Evolutionary conservation across 768 basidiomycete species (phyloP), one percentile per base, ranked within the genome.

Genomic region (Ramaria sp.): DNA sequence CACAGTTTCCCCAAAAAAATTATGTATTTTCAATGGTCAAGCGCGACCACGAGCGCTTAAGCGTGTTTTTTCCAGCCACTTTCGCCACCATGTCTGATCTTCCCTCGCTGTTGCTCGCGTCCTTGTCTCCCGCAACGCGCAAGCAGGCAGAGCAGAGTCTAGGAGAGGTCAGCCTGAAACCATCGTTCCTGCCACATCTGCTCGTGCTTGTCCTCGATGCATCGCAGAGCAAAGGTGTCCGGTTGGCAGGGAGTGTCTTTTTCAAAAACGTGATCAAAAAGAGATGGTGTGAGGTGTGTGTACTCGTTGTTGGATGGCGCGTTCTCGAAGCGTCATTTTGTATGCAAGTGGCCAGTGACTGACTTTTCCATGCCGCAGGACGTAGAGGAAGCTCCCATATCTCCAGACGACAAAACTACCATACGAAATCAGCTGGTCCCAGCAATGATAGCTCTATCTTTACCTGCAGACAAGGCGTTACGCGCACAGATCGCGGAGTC

Each of bases 401-500:
- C 78, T 2, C 77, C 81, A 50, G 69, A 73, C 39, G 92, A 95
- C 73, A 89, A 92, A 63, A 71, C 71, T 5, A 65, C 79, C 0
- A 72, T 98, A 56, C 83, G 88, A 61, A 67, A 76, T 1, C 80
- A 86, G 61, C 78, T 99, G 44, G 84, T 99, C 0, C 86, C 89
- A 3, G 84, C 92, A 38, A 97, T 99, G 95, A 82, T 98, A 57
- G 67, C 80, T 20, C 75, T 97, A 32, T 88, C 92, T 0, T 73
- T 73, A 56, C 77, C 87, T 6, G 69, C 78, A 36, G 86, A 90
- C 67, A 88, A 85, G 63, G 58, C 74, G 3, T 73, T 88, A 53
- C 79, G 88, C 5, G 81, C 84, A 1, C 93, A 98, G 69, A 78
- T 98, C 32, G 94, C 92, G 15, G 94, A 99, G 69, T 81, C 92